Base-by-base conservation (phyloP, 1,284 basidiomycete species). In the Sporisorium iseilematis-ciliati region DNA sequence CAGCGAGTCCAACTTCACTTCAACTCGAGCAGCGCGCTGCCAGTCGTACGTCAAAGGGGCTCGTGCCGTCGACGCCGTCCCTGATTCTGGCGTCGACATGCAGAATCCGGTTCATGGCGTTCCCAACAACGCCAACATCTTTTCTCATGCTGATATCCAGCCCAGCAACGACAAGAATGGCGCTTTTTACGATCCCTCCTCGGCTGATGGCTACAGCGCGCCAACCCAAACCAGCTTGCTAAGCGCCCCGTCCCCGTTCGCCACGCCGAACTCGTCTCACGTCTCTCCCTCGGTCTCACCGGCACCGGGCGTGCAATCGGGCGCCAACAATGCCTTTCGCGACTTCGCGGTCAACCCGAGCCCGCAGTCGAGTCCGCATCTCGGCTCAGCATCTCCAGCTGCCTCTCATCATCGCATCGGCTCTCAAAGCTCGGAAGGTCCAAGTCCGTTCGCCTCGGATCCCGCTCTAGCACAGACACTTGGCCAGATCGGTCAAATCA, bases 161-260 rank as follows among this genome's bases (percentile, higher is more conserved):
- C 56, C 50, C 14, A 56, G 59, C 20, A 25, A 33, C 18, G 18
- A 43, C 8, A 49, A 60, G 26, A 35, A 59, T 35, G 51, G 50
- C 10, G 60, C 67, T 18, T 76, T 72, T 54, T 76, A 76, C 55
- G 74, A 76, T 46, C 74, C 74, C 4, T 68, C 65, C 3, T 76
- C 74, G 5, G 74, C 74, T 0, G 74, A 76, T 59, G 74, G 74
- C 49, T 76, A 76, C 65, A 65, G 61, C 23, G 74, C 60, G 12
- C 67, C 72, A 1, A 50, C 57, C 12, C 63, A 70, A 38, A 61
- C 23, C 53, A 55, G 52, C 63, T 59, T 76, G 45, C 49, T 76
- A 20, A 71, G 38, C 48, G 56, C 65, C 3, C 43, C 60, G 0
- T 40, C 68, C 16, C 52, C 73, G 20, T 52, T 65, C 38, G 40